Evolutionary conservation across 106 monocot species (phyloP).

Genomic region (Gastrodia elata): DNA sequence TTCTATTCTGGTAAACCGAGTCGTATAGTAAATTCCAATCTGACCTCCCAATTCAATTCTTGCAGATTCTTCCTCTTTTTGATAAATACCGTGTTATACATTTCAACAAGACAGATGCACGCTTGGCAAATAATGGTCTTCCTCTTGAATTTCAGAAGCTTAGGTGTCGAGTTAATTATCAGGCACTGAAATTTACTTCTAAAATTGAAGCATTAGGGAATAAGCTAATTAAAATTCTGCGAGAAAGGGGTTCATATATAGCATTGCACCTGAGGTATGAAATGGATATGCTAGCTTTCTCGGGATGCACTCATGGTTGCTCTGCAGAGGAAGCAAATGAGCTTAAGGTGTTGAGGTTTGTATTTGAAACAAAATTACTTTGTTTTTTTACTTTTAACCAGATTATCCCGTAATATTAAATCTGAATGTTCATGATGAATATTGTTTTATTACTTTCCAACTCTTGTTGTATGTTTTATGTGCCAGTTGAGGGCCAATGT

Average conservation of each 20-base stretch:
- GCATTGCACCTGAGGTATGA: conserved; percentile 96
- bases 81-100: conserved; percentile 62
- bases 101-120: conserved; percentile 92
- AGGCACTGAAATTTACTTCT: conserved; percentile 79
- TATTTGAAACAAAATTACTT: conserved; percentile 6
- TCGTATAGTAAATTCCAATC: neutral
- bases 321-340: conserved; percentile 72
- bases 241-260: conserved; percentile 49
- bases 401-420: neutral
- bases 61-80: conserved; percentile 85
- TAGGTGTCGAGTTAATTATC: conserved; percentile 86
- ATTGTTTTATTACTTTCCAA: neutral
- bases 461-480: neutral
- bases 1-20: neutral
- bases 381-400: neutral
- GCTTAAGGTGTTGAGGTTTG: conserved; percentile 81
- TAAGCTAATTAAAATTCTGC: conserved; percentile 57
- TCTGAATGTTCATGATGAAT: neutral
- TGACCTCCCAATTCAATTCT: neutral
- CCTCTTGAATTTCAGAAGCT: conserved; percentile 67
- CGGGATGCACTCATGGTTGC: conserved; percentile 90
- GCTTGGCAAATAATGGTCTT: conserved; percentile 89
- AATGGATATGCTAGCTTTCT: conserved; percentile 99
- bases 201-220: conserved; percentile 80
- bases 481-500: too few relatives aligned